A percentile compares a stretch with the other conserved stretches of the same genome.
Evolutionary conservation across 2,329 filamentous ascomycete genomes (phyloP).

Genomic region (Dactylellina leptospora): DNA sequence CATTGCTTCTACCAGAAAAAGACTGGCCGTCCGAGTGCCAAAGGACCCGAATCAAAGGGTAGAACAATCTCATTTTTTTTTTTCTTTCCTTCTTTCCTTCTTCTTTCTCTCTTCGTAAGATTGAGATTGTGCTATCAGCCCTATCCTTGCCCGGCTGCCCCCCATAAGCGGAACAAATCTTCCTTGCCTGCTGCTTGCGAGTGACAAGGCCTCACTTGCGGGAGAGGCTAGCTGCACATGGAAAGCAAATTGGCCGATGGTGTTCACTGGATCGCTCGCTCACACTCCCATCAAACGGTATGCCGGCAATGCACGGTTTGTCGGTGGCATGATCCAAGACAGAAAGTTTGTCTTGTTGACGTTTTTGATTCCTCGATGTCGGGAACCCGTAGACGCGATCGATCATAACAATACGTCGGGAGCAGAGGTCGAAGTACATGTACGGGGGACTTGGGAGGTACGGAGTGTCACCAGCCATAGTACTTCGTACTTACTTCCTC

Average conservation of each 20-base stretch:
- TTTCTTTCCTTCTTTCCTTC: too few relatives aligned
- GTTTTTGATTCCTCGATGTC: conserved; percentile 15
- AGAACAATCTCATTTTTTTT: background rate
- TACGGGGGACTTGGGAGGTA: background rate
- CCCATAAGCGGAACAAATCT: conserved; percentile 19
- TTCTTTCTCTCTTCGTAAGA: too few relatives aligned
- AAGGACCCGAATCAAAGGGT: background rate
- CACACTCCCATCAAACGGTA: conserved; percentile 22
- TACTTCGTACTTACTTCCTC: background rate
- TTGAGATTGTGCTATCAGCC: conserved; percentile 52
- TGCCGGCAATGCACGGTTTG: conserved; percentile 50
- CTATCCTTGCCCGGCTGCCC: conserved; percentile 38
- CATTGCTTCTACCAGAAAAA: background rate
- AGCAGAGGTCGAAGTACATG: background rate
- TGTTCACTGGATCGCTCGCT: too few relatives aligned
- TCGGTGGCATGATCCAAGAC: conserved; percentile 23
- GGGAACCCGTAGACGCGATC: conserved; percentile 23
- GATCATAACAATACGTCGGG: background rate
- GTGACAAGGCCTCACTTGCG: too few relatives aligned
- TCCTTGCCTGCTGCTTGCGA: background rate
- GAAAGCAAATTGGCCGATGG: conserved; percentile 42
- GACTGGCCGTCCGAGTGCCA: background rate
- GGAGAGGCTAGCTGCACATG: conserved; percentile 40
- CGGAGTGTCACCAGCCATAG: background rate
- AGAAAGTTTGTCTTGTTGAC: conserved; percentile 24